These are phyloP conservation scores for Cylindrotheca closterium DNA, from an alignment of 108 stramenopile genomes.

Conservation along the genomic window DNA sequence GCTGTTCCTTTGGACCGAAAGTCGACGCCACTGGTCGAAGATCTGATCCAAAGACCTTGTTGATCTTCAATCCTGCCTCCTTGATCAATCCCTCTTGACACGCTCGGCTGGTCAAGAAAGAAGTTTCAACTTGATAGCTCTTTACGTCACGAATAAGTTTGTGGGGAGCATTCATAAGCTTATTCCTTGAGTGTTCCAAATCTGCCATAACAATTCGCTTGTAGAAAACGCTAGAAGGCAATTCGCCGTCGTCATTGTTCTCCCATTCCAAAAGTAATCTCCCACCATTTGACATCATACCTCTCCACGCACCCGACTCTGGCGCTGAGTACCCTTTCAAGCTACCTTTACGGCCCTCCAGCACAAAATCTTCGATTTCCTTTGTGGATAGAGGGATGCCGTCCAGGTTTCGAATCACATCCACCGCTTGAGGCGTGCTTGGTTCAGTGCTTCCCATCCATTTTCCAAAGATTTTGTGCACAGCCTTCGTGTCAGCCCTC, in stretches of 20 bases:
- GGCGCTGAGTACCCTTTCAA: slow-evolving; percentile 49
- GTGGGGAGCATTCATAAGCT: slow-evolving; percentile 49
- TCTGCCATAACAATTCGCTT: slow-evolving; percentile 63
- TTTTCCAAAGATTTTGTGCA: slow-evolving; percentile 33
- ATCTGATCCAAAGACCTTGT: slow-evolving; percentile 39
- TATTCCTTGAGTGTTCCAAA: slow-evolving; percentile 52
- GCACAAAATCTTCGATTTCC: slow-evolving; percentile 20
- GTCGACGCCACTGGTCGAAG: slow-evolving; percentile 34
- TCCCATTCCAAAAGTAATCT: slow-evolving; percentile 44
- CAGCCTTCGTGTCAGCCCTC: slow-evolving; percentile 37
- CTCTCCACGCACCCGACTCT: slow-evolving; percentile 54
- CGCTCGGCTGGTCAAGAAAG: slow-evolving; percentile 47
- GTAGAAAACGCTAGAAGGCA: slow-evolving; percentile 53
- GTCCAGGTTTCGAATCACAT: slow-evolving; percentile 58
- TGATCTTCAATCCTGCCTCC: slow-evolving; percentile 45
- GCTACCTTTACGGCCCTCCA: slow-evolving; percentile 9
- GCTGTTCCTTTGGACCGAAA: slow-evolving; percentile 30
- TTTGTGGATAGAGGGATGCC: slow-evolving; percentile 43
- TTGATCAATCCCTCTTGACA: slow-evolving; percentile 32
- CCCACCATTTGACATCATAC: slow-evolving; percentile 62
- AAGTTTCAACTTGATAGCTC: slow-evolving; percentile 55
- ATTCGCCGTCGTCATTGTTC: slow-evolving; percentile 4
- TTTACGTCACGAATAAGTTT: slow-evolving; percentile 60
- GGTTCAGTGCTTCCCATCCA: slow-evolving; percentile 27
- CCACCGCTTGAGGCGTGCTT: slow-evolving; percentile 47